Percentiles rank a stretch among this genome's conserved stretches.
Evolutionary conservation across 2,329 filamentous ascomycete species (phyloP).

Genomic region (Fusarium domesticum): DNA sequence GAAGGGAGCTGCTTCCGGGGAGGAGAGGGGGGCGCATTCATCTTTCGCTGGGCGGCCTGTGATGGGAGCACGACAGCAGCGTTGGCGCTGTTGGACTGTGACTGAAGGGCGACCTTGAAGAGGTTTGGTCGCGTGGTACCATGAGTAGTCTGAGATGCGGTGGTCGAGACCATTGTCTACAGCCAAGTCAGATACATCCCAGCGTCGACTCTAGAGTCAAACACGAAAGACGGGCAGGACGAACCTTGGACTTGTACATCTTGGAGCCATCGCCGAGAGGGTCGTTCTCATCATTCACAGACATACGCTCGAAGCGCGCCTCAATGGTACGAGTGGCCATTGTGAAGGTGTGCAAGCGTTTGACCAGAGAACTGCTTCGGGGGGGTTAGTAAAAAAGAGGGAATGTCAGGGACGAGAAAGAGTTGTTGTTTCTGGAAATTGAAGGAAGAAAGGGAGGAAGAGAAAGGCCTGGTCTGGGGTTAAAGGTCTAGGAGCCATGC

Average conservation of each 20-base stretch:
- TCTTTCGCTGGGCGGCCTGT: conserved; percentile 58
- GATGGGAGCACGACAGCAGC: conserved; percentile 66
- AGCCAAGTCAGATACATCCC: conserved; percentile 33
- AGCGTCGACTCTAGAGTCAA: background rate
- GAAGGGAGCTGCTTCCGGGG: conserved; percentile 48
- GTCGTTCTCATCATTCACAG: conserved; percentile 86
- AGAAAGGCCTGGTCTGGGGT: background rate
- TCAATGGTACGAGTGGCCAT: conserved; percentile 80
- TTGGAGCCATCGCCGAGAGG: conserved; percentile 50
- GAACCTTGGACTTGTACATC: conserved; percentile 74
- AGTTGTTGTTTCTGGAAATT: background rate
- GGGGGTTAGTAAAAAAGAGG: conserved; percentile 24
- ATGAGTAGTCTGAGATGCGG: conserved; percentile 45
- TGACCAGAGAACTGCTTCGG: conserved; percentile 9
- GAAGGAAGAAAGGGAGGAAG: background rate
- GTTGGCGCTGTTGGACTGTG: conserved; percentile 66
- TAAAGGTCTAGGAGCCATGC: background rate
- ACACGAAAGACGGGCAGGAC: conserved; percentile 3
- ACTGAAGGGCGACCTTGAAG: conserved; percentile 80
- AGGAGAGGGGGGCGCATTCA: conserved; percentile 48
- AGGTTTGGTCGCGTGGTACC: conserved; percentile 71
- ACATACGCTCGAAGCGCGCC: conserved; percentile 83
- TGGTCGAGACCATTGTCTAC: conserved; percentile 33
- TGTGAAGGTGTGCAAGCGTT: conserved; percentile 8
- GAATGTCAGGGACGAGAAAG: too few species aligned